Base-by-base conservation (phyloP, 176 grass and related monocot genomes). In the Saccharum spontaneum region DNA sequence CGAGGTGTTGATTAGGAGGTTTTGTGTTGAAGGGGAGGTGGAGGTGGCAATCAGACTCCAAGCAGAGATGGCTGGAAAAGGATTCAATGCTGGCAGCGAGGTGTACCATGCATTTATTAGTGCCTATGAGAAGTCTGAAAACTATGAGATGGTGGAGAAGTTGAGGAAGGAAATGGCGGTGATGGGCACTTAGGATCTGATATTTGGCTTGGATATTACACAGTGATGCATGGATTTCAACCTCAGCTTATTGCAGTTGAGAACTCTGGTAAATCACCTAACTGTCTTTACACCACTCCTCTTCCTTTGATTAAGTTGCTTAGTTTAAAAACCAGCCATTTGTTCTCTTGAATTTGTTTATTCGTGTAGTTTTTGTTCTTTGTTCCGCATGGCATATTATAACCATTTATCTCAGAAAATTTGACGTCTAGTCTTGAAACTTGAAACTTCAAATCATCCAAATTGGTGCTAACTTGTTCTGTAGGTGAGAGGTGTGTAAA, bases 51-150 rank as follows among this genome's bases (percentile, higher is more conserved):
- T 85, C 77, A 90, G 65, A 83, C 81, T 94, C 68, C 88, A 92
- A 85, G 92, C 86, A 26, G 86, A 94, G 86, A 89, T 97, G 92
- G 86, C 84, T 55, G 78, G 93, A 62, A 87, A 91, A 77, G 92
- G 92, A 23, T 89, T 85, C 61, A 86, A 80, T 34, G 78, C 82
- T 81, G 79, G 86, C 46, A 36, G 16, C 3, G n/a, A 88, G 54
- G 77, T 92, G 45, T 92, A 94, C 71, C 46, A 20, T 86, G 61
- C 83, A 16, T 88, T 92, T 79, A 54, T 90, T 54, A 12, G 17
- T 36, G 88, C 76, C 44, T 90, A 91, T 66, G 66, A 63, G 80
- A 91, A 79, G 68, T 48, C 22, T 72, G 88, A 75, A 28, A 37
- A 87, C 37, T 26, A 57, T 71, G 70, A 79, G 18, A 93, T 92